Conservation (phyloP, 768 basidiomycete genomes). For the Phylloporus sp. region DNA sequence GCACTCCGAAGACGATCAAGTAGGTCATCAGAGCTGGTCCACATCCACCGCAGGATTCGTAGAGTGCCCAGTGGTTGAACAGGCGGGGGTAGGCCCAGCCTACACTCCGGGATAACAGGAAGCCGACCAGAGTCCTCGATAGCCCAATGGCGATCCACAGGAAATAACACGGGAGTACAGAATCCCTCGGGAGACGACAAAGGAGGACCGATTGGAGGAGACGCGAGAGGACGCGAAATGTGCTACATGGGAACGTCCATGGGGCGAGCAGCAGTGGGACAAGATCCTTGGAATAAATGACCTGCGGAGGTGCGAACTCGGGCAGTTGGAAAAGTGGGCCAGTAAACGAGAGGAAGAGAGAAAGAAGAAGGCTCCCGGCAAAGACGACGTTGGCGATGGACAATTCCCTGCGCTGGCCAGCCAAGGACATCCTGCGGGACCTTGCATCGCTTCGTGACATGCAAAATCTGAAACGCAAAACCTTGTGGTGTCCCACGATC, state of each 20-base stretch:
- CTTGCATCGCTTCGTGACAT: conserved; percentile 6
- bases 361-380: conserved; percentile 9
- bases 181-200: conserved; percentile 5
- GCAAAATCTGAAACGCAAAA: background rate
- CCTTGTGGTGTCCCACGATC: no score
- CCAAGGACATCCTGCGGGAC: background rate
- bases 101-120: conserved; percentile 23
- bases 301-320: conserved; percentile 36
- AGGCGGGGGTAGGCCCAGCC: conserved; percentile 37
- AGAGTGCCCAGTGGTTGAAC: conserved; percentile 38
- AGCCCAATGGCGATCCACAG: conserved; percentile 23
- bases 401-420: background rate
- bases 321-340: conserved; percentile 10
- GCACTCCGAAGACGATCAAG: conserved; percentile 16
- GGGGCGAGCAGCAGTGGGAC: conserved; percentile 33
- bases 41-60: conserved; percentile 35
- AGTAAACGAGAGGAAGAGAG: conserved; percentile 8
- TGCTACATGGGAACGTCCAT: conserved; percentile 30
- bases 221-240: conserved; percentile 19
- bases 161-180: conserved; percentile 12
- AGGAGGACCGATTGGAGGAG: conserved; percentile 17
- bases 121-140: conserved; percentile 14
- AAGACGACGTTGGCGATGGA: conserved; percentile 8
- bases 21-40: conserved; percentile 31
- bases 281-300: conserved; percentile 33